Evolutionary conservation across 2,329 filamentous ascomycete genomes (phyloP).

Genomic region (Sphaceloma murrayae): DNA sequence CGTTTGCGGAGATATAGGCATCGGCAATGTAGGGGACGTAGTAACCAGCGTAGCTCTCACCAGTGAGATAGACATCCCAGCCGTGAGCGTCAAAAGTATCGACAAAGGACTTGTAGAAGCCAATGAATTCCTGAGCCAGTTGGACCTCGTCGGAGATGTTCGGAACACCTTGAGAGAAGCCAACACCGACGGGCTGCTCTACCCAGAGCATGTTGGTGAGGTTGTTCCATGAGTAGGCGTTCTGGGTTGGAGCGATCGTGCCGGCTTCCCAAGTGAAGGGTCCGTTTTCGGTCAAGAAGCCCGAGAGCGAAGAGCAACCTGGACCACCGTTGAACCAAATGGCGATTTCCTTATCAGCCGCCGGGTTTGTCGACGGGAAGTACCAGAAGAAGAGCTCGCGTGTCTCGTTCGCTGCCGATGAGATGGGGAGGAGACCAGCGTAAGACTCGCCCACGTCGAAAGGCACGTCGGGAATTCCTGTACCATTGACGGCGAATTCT

Average conservation of each 20-base stretch:
- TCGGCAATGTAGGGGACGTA: constrained; percentile 51
- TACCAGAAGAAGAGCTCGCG: constrained; percentile 48
- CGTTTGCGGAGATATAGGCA: constrained; percentile 42
- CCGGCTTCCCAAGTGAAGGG: constrained; percentile 37
- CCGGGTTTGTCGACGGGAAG: constrained; percentile 43
- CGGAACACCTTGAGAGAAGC: constrained; percentile 35
- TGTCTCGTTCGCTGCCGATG: constrained; percentile 36
- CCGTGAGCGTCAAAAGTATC: constrained; percentile 46
- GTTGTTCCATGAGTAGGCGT: constrained; percentile 44
- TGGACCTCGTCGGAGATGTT: constrained; percentile 41
- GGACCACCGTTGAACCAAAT: constrained; percentile 37
- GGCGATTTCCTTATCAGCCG: constrained; percentile 41
- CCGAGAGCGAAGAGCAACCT: constrained; percentile 36
- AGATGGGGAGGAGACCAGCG: constrained; percentile 44
- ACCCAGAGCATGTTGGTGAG: constrained; percentile 69
- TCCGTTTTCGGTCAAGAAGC: constrained; percentile 37
- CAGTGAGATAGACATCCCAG: constrained; percentile 54
- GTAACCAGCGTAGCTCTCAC: constrained; percentile 55
- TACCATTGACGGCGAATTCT: constrained; percentile 26
- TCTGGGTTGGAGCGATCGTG: constrained; percentile 32
- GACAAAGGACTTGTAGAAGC: constrained; percentile 47
- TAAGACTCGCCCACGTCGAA: constrained; percentile 30
- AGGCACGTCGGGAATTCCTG: constrained; percentile 27
- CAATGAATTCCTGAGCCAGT: constrained; percentile 37
- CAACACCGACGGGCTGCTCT: constrained; percentile 39